Evolutionary conservation across 176 grass and related monocot species (phyloP), one percentile per base, ranked within the genome.

Genomic region (Guadua angustifolia): DNA sequence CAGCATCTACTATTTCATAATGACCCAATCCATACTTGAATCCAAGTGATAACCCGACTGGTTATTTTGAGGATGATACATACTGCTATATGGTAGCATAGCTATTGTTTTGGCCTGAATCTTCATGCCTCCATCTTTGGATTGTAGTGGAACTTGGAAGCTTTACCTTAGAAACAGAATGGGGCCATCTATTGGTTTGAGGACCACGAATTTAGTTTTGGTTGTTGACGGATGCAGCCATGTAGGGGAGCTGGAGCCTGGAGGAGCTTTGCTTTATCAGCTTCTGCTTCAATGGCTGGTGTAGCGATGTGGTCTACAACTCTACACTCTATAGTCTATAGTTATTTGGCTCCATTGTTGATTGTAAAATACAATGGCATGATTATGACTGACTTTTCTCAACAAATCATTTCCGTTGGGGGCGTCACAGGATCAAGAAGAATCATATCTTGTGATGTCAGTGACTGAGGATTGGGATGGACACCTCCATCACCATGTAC

Each of bases 381-480:
- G 35, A 36, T 36, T 36, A 4, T 36, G 35, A 36, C 3, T 36
- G 4, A 73, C 73, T 86, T 86, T 90, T 68, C 73, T 32, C 5
- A 1, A 1, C 6, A 17, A 79, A 90, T 90, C 88, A 83, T 90
- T 86, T 74, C 32, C 7, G 0, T 29, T 50, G 58, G 83, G 83
- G 58, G 15, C 51, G 14, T 46, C 82, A 12, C 24, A 24, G 77
- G 62, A 74, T 62, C 82, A 42, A 36, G 78, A 38, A 32, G 78
- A 73, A 90, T 83, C 67, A n/a, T 73, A 69, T 55, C 21, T 57
- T 55, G 64, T 86, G 83, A 82, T 53, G 64, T 72, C 71, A 82
- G 8, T 18, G 78, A 66, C 71, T 3, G 77, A 5, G 50, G 59
- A 53, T 44, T n/a, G 73, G 18, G 56, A 65, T 65, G 46, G 62